phyloP scores from a whole-genome alignment of 495 filamentous ascomycete genomes.

The Neurospora intermedia region DNA sequence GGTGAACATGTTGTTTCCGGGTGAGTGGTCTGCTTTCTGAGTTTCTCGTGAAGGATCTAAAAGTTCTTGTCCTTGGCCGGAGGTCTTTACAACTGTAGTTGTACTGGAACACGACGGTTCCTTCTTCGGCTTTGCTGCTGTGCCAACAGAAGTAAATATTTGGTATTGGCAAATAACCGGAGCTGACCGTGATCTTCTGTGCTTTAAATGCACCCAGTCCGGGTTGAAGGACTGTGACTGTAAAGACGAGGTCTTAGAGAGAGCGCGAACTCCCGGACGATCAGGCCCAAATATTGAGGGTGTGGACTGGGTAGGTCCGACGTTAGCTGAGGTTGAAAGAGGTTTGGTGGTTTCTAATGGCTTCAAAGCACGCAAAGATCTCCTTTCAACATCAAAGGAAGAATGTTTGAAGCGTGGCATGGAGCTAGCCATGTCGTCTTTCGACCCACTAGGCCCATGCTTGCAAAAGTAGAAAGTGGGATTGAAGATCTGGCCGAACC shows the following conservation, averaged over 20 bases:
- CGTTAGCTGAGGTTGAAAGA: neutral
- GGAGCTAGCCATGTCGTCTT: neutral
- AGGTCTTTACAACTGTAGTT: neutral
- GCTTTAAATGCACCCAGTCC: neutral
- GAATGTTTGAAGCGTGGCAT: neutral
- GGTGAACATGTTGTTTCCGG: conserved; percentile 31
- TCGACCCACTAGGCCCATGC: neutral
- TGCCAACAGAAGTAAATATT: neutral
- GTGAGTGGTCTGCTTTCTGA: conserved; percentile 22
- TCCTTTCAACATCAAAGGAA: neutral
- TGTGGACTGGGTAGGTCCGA: neutral
- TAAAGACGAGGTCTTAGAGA: neutral
- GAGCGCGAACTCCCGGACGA: neutral
- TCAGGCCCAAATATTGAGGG: neutral
- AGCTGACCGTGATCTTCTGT: neutral
- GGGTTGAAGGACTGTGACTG: neutral
- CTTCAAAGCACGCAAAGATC: neutral
- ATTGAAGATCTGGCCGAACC: neutral
- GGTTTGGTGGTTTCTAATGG: neutral
- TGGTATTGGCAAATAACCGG: neutral
- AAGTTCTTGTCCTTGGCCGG: neutral
- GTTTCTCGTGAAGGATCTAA: neutral
- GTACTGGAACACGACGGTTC: neutral
- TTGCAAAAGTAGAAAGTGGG: neutral
- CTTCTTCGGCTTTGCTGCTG: neutral